Evolutionary conservation across 768 basidiomycete species (phyloP).

Genomic region (Suillus variegatus): DNA sequence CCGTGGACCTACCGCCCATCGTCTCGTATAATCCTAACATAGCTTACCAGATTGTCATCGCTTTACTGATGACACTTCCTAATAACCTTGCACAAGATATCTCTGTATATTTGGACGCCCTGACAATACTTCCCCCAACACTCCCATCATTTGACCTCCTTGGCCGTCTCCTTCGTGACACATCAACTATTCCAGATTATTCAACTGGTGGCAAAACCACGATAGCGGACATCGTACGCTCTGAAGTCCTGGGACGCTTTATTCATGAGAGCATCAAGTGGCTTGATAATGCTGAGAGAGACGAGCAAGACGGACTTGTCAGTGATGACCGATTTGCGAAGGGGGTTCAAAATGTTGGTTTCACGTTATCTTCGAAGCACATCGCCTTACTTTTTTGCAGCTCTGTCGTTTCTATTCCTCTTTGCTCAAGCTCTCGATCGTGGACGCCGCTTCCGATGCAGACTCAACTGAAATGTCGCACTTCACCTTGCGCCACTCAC

Average conservation of each 20-base stretch:
- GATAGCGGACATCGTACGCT: constrained; percentile 62
- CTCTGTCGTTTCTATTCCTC: constrained; percentile 78
- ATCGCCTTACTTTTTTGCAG: constrained; percentile 34
- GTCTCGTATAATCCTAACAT: constrained; percentile 69
- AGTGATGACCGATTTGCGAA: constrained; percentile 75
- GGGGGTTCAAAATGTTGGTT: constrained; percentile 68
- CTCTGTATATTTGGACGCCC: constrained; percentile 60
- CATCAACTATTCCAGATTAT: constrained; percentile 45
- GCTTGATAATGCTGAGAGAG: constrained; percentile 68
- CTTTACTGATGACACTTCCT: constrained; percentile 47
- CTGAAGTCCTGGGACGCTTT: constrained; percentile 70
- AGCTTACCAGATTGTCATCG: constrained; percentile 65
- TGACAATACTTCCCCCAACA: constrained; percentile 68
- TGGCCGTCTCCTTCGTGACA: constrained; percentile 66
- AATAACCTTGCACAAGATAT: constrained; percentile 33
- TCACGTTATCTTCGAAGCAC: constrained; percentile 7
- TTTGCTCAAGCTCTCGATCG: constrained; percentile 63
- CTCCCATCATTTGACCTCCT: constrained; percentile 74
- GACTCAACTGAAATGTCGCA: constrained; percentile 79
- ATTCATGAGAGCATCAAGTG: constrained; percentile 69
- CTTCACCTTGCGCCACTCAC: constrained; percentile 70
- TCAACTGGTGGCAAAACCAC: constrained; percentile 51
- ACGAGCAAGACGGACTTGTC: constrained; percentile 65
- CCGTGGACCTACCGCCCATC: constrained; percentile 66
- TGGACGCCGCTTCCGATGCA: constrained; percentile 62